phyloP scores from a whole-genome alignment of 2,329 filamentous ascomycete species.

The Colletotrichum sansevieriae region DNA sequence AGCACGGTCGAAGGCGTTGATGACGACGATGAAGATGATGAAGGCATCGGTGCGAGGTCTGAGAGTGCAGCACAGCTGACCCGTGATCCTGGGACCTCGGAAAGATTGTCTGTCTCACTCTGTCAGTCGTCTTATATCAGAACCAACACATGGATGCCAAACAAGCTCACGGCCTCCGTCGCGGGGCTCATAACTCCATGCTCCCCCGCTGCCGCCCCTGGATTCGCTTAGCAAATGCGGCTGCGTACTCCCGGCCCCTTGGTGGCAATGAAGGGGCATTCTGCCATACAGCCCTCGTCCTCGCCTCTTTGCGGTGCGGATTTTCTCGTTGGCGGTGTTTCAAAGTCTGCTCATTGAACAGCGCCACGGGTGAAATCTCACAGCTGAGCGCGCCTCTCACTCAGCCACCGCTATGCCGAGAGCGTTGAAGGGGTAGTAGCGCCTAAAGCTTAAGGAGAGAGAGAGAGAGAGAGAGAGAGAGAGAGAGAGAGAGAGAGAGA shows the following conservation, averaged over 20 bases:
- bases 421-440: conserved; percentile 12
- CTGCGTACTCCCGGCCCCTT: not conserved
- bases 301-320: not conserved
- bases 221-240: conserved; percentile 3
- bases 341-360: conserved; percentile 6
- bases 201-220: not conserved
- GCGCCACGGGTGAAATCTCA: not conserved
- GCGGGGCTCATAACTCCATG: conserved; percentile 3
- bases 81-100: not conserved
- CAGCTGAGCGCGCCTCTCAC: conserved; percentile 4
- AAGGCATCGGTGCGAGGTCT: conserved; percentile 3
- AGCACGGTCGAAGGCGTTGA: conserved; percentile 8
- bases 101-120: not conserved
- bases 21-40: conserved; percentile 1
- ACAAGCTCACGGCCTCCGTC: conserved; percentile 12
- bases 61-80: not conserved
- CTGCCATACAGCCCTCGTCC: too few relatives aligned
- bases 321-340: not conserved
- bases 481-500: too few relatives aligned
- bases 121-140: conserved; percentile 5
- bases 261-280: not conserved
- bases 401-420: conserved; percentile 35
- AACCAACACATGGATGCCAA: not conserved
- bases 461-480: too few relatives aligned
- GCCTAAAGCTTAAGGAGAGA: conserved; percentile 14